Evolutionary conservation across 176 grass and related monocot genomes (phyloP).

Genomic region (Triticum dicoccoides): DNA sequence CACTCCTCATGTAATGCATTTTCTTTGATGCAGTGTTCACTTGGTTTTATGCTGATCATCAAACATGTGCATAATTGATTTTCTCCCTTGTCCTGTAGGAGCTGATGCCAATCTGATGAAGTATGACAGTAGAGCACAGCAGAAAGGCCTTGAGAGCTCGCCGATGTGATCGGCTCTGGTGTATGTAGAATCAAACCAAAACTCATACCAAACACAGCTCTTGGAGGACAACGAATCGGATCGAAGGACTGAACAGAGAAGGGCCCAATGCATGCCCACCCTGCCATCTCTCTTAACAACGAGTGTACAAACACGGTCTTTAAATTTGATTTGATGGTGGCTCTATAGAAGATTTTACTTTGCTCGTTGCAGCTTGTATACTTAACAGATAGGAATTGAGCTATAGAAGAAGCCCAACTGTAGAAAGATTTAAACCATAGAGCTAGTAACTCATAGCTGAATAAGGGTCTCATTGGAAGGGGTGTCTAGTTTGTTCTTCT

Average conservation of each 20-base stretch:
- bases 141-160: constrained; percentile 11
- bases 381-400: constrained; percentile 32
- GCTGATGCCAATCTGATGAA: constrained; percentile 10
- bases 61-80: not conserved
- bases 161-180: not conserved
- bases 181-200: not conserved
- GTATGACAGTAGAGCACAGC: not conserved
- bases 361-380: constrained; percentile 41
- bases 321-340: not conserved
- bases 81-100: constrained; percentile 13
- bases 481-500: constrained; percentile 3
- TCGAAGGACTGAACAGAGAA: not conserved
- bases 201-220: constrained; percentile 9
- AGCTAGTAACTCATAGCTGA: constrained; percentile 41
- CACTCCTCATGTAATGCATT: not conserved
- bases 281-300: constrained; percentile 25
- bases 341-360: constrained; percentile 35
- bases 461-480: constrained; percentile 42
- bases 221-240: constrained; percentile 5
- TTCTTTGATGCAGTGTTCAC: constrained; percentile 4
- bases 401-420: constrained; percentile 44
- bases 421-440: constrained; percentile 45
- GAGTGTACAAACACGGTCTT: constrained; percentile 33
- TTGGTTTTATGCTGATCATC: constrained; percentile 7
- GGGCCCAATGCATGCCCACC: constrained; percentile 1